These are phyloP conservation scores for Fusarium sp. DNA, from an alignment of 2,329 filamentous ascomycete species.

Conservation along the genomic window DNA sequence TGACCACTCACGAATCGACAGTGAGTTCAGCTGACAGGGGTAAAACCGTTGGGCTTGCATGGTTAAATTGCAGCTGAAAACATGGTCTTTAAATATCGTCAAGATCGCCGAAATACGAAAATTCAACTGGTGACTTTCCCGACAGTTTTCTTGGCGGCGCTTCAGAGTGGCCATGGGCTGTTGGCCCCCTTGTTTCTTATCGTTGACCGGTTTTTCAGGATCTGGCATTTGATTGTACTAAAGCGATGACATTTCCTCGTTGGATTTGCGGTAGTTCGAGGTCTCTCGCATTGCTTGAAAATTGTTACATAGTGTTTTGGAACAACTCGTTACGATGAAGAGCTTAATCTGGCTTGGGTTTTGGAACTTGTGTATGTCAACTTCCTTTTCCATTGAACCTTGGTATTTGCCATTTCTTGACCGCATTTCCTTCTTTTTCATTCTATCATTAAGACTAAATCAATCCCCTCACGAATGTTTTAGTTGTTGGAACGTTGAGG, in stretches of 20 bases:
- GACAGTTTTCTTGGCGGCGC: slow-evolving; percentile 3
- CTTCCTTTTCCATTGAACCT: not conserved
- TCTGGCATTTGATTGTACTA: too few relatives aligned
- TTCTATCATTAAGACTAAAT: too few relatives aligned
- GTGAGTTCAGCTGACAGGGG: slow-evolving; percentile 36
- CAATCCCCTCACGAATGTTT: too few relatives aligned
- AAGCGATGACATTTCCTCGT: too few relatives aligned
- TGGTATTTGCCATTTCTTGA: too few relatives aligned
- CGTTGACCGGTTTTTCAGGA: not conserved
- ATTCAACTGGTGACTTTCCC: not conserved
- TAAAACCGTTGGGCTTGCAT: not conserved
- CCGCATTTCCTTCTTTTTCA: too few relatives aligned
- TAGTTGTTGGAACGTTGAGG: too few relatives aligned
- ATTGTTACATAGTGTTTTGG: too few relatives aligned
- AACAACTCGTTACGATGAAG: slow-evolving; percentile 9
- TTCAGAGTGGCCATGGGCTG: not conserved
- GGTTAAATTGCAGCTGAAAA: slow-evolving; percentile 10
- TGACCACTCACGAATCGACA: slow-evolving; percentile 15
- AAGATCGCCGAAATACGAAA: not conserved
- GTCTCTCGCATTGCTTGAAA: too few relatives aligned
- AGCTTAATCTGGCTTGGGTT: slow-evolving; percentile 9
- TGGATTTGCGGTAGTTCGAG: too few relatives aligned
- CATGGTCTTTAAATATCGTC: too few relatives aligned
- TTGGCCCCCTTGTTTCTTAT: not conserved
- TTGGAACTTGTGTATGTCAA: slow-evolving; percentile 22